Base-by-base conservation (phyloP, 2,329 filamentous ascomycete species). In the Clonostachys byssicola region DNA sequence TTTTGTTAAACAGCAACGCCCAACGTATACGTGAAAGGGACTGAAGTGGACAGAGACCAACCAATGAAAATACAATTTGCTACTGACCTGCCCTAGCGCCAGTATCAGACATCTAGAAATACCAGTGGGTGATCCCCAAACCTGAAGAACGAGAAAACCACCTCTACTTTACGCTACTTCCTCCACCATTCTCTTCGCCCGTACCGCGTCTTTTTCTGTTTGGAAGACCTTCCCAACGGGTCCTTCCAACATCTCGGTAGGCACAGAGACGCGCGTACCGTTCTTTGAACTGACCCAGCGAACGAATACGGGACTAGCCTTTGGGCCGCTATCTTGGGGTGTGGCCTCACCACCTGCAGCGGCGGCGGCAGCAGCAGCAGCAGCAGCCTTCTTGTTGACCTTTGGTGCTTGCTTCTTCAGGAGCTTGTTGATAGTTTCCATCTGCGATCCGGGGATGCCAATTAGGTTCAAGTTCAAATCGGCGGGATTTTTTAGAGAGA, bases 361-460 rank as follows among this genome's bases (percentile, higher is more conserved):
- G 5, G 49, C 49, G 14, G 47, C 47, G 10, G 23, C 23, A 8
- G 23, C 23, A 45, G 52, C 70, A 50, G 54, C 70, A 48, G 56
- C 62, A 41, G 61, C 74, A 34, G 64, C 74, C 54, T 78, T 80
- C 53, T 74, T 72, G 54, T 78, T 85, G 48, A 81, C 81, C 65
- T 92, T 92, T 20, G 88, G 85, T 1, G 88, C 87, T 63, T 92
- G 89, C 62, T 92, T 91, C 66, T 91, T 91, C 45, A 94, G 81
- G 3, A 94, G 81, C 59, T 92, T 91, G 73, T 94, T 92, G 77
- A 94, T 92, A 0, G 89, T 94, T 73, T 92, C 89, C 80, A 90
- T 89, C 88, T 92, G 55, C 17, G 18, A 7, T 6, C 16, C 23
- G 9, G 2, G n/a, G 16, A 30, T 30, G 23, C 23, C 23, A 30